A percentile compares a stretch with the other conserved stretches of the same genome.
These are phyloP conservation scores for Porphyra umbilicalis DNA, from an alignment of 31 red algal genomes.

Conservation along the genomic window DNA sequence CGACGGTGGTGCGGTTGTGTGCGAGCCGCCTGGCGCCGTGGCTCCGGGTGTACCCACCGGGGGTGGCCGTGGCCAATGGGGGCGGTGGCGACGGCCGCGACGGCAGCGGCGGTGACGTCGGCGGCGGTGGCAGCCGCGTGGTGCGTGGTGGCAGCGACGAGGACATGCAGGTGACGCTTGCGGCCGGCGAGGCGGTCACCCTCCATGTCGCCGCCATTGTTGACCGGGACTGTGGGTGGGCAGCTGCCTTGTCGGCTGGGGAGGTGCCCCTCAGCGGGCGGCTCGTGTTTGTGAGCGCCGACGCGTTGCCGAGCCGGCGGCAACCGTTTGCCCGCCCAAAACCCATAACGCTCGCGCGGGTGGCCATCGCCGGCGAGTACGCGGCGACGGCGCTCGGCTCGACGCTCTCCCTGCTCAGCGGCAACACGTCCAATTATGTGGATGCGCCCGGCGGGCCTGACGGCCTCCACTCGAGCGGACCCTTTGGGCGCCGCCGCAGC, in stretches of 20 bases:
- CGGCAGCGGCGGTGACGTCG: not conserved
- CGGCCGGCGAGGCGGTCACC: not conserved
- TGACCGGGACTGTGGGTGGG: not conserved
- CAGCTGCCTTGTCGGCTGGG: not conserved
- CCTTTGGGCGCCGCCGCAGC: not conserved
- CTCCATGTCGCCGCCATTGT: not conserved
- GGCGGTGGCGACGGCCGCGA: not conserved
- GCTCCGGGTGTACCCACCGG: slow-evolving; percentile 1
- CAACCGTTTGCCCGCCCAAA: not conserved
- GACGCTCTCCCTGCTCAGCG: not conserved
- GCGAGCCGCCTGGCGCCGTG: slow-evolving; percentile 3
- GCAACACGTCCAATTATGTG: slow-evolving; percentile 1
- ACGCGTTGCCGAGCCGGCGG: not conserved
- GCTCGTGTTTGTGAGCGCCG: not conserved
- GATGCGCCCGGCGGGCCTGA: not conserved
- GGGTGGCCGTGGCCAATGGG: slow-evolving; percentile 17
- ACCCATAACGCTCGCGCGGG: not conserved
- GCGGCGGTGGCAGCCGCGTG: slow-evolving; percentile 6
- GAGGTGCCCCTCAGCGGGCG: not conserved
- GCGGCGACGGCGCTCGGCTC: not conserved
- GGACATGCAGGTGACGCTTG: not conserved
- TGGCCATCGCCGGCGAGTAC: not conserved
- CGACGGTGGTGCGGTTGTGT: slow-evolving; percentile 22
- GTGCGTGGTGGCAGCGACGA: slow-evolving; percentile 11
- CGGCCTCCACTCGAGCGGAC: not conserved